phyloP scores from a whole-genome alignment of 1,139 yeast species.

The Candida neerlandica region DNA sequence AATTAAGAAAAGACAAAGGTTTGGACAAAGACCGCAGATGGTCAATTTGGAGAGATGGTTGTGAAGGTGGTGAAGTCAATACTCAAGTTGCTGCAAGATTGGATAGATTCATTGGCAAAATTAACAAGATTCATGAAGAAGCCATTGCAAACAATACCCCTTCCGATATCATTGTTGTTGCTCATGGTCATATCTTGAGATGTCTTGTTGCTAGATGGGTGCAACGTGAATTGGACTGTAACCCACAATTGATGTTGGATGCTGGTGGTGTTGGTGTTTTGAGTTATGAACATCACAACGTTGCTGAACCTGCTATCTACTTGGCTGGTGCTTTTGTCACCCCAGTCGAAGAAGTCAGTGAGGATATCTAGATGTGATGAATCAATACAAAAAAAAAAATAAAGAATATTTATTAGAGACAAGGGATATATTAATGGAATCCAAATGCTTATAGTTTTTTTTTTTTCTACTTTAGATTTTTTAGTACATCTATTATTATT shows the following conservation, averaged over 20 bases:
- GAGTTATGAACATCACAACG: slow-evolving; percentile 82
- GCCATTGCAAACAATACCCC: slow-evolving; percentile 57
- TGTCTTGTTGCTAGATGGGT: slow-evolving; percentile 92
- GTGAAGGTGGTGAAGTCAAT: slow-evolving; percentile 83
- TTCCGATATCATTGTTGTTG: slow-evolving; percentile 80
- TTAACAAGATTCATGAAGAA: slow-evolving; percentile 61
- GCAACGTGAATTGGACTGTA: slow-evolving; percentile 52
- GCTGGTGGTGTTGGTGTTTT: slow-evolving; percentile 96
- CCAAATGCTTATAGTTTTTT: background rate
- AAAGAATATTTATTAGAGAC: background rate
- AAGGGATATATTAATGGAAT: no score
- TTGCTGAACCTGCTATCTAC: slow-evolving; percentile 82
- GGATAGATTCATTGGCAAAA: slow-evolving; percentile 65
- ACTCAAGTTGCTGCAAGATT: slow-evolving; percentile 67
- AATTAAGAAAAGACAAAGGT: slow-evolving; percentile 62
- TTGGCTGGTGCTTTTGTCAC: slow-evolving; percentile 80
- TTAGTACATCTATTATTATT: slow-evolving; percentile 1
- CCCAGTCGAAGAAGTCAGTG: slow-evolving; percentile 56
- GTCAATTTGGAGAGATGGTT: slow-evolving; percentile 91
- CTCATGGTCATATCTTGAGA: slow-evolving; percentile 91
- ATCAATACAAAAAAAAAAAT: background rate
- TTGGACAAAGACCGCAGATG: slow-evolving; percentile 55
- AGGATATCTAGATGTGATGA: slow-evolving; percentile 23
- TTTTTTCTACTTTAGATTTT: background rate
- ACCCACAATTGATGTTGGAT: slow-evolving; percentile 83